A percentile compares a stretch with the other conserved stretches of the same genome.
Conservation (phyloP, 2,329 filamentous ascomycete genomes). For the Pseudopyrenochaeta lycopersici region DNA sequence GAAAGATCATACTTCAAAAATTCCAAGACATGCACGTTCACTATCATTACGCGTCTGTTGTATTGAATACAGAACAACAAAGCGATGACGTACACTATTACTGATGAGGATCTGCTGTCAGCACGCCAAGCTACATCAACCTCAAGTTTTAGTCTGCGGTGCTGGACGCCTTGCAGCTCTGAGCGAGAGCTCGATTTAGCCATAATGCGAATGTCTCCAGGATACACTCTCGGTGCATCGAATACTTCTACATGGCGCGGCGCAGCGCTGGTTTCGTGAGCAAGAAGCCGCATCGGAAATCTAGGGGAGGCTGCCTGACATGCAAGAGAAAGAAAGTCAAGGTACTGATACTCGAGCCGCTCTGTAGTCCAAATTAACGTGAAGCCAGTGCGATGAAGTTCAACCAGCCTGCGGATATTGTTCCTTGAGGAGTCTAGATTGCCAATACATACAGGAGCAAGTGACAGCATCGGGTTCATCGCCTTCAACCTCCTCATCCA, state of each 20-base stretch:
- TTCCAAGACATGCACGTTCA: neutral
- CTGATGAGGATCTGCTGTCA: neutral
- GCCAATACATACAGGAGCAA: slow-evolving; percentile 32
- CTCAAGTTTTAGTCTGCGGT: neutral
- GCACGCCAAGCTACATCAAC: slow-evolving; percentile 8
- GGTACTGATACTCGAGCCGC: slow-evolving; percentile 18
- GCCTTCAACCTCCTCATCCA: neutral
- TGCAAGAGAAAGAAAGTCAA: slow-evolving; percentile 49
- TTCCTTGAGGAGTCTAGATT: slow-evolving; percentile 29
- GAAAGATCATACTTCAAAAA: neutral
- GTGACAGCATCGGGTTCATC: slow-evolving; percentile 4
- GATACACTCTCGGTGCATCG: neutral
- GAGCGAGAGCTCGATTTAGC: neutral
- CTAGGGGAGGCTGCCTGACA: slow-evolving; percentile 38
- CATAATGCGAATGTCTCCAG: neutral
- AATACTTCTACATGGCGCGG: slow-evolving; percentile 28
- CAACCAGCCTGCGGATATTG: slow-evolving; percentile 41
- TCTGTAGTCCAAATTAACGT: slow-evolving; percentile 1
- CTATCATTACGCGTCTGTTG: too few relatives aligned
- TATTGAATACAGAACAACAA: neutral
- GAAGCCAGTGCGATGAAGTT: slow-evolving; percentile 39
- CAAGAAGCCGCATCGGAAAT: slow-evolving; percentile 46
- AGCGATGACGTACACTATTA: slow-evolving; percentile 16
- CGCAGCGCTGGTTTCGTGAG: slow-evolving; percentile 38
- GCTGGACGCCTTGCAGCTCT: slow-evolving; percentile 2